Conservation (phyloP, 2,329 filamentous ascomycete genomes). For the Penicillium vulpinum region DNA sequence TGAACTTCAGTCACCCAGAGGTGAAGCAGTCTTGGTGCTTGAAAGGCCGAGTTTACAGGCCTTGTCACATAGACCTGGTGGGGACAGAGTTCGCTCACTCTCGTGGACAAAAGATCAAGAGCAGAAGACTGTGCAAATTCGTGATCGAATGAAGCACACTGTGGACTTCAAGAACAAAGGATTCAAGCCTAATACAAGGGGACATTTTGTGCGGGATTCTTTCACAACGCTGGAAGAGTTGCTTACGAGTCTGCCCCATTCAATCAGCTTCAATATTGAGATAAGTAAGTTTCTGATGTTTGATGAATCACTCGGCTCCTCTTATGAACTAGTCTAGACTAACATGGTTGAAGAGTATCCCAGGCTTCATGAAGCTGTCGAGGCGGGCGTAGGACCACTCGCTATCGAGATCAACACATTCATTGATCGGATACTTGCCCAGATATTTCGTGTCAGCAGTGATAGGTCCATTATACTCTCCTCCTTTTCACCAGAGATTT, state of each 20-base stretch:
- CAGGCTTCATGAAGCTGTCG: conserved; percentile 39
- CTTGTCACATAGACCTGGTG: background rate
- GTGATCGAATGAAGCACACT: conserved; percentile 38
- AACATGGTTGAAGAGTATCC: conserved; percentile 40
- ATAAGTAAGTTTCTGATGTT: conserved; percentile 34
- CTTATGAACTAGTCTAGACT: background rate
- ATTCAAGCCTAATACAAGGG: conserved; percentile 39
- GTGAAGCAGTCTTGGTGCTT: conserved; percentile 6
- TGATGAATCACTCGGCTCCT: background rate
- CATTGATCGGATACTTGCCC: conserved; percentile 39
- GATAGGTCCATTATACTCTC: conserved; percentile 35
- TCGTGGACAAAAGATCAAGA: conserved; percentile 22
- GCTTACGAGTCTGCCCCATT: conserved; percentile 34
- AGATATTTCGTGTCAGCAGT: conserved; percentile 26
- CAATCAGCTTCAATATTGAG: conserved; percentile 45
- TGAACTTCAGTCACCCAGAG: conserved; percentile 19
- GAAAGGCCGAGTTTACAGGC: background rate
- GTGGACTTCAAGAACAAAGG: conserved; percentile 43
- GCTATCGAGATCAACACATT: conserved; percentile 44
- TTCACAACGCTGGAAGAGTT: conserved; percentile 43
- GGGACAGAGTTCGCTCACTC: conserved; percentile 17
- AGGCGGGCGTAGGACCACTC: conserved; percentile 35
- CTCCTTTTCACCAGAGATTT: conserved; percentile 32
- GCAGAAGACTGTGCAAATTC: conserved; percentile 8
- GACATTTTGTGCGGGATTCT: conserved; percentile 40